A percentile compares a stretch with the other conserved stretches of the same genome.
phyloP scores from a whole-genome alignment of 1,284 basidiomycete genomes.

The Leccinum pachyderme region DNA sequence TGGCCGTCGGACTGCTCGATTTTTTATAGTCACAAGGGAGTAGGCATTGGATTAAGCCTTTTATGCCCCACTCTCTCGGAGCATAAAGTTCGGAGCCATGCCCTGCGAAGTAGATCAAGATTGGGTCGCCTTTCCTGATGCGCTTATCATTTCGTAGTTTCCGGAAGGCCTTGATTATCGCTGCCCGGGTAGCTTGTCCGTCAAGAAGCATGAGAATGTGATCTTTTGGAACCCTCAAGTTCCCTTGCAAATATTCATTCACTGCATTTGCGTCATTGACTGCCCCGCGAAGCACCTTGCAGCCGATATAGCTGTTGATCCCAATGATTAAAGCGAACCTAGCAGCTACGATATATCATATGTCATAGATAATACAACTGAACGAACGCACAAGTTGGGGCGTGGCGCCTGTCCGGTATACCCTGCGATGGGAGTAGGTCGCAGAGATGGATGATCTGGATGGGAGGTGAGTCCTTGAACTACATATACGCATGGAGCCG shows the following conservation, averaged over 20 bases:
- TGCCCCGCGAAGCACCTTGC: slow-evolving; percentile 54
- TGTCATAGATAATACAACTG: no score
- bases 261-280: slow-evolving; percentile 54
- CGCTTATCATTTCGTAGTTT: slow-evolving; percentile 51
- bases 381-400: no score
- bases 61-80: slow-evolving; percentile 30
- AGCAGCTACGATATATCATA: background rate
- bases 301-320: slow-evolving; percentile 53
- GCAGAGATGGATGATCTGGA: no score
- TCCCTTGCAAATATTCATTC: slow-evolving; percentile 47
- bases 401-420: no score
- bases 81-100: slow-evolving; percentile 53
- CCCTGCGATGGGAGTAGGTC: no score
- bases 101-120: slow-evolving; percentile 62
- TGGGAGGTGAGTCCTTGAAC: no score
- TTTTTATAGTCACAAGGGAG: slow-evolving; percentile 34
- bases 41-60: slow-evolving; percentile 49
- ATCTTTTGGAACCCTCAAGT: slow-evolving; percentile 49
- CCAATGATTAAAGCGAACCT: slow-evolving; percentile 61
- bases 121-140: slow-evolving; percentile 54
- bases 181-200: slow-evolving; percentile 51
- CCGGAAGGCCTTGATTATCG: slow-evolving; percentile 50
- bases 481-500: no score
- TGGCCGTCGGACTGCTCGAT: slow-evolving; percentile 36
- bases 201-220: slow-evolving; percentile 54